Evolutionary conservation across 2,329 filamentous ascomycete species (phyloP), one percentile per base, ranked within the genome.

Genomic region (Penicillium vulpinum): DNA sequence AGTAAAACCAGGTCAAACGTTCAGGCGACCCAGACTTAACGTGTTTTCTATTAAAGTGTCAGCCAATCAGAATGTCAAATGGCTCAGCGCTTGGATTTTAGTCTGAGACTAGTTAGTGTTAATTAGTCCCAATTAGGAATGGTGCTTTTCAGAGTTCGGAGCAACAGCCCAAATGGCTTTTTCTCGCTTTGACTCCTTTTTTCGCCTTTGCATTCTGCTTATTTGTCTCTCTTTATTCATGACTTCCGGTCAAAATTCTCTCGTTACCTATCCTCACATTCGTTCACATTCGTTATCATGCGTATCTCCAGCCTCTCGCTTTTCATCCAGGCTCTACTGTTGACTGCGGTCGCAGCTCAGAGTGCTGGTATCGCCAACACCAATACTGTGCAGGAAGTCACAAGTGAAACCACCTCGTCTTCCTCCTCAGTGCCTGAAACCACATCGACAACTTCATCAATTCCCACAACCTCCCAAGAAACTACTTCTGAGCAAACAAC

Each of bases 321-420:
- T 43, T 48, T 73, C 56, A 50, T 68, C 16, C 71, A 73, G 58
- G 70, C 70, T 54, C 62, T 74, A 54, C 69, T 72, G 46, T 62
- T 73, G 58, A 64, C 70, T 58, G 67, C 70, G 6, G 67, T 67
- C 43, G 68, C 70, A 45, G 70, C 67, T 26, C 70, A 73, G 62
- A 70, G 66, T 51, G 54, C 56, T 18, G 62, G 50, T 26, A 58
- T 62, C 47, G 61, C 61, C 43, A 54, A 60, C 33, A 51, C 61
- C 43, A 54, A 60, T 29, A 51, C 61, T 16, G 35, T 59, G 18
- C 16, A 31, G 7, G 66, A 62, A 47, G 4, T 62, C 53, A 62
- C 58, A 21, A 59, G 46, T 38, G 52, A 55, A 22, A 41, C 59
- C 44, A 60, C 61, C 28, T 51, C 58, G 4, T 50, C 61, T 3